Evolutionary conservation across 73 alveolate species (phyloP), one percentile per base, ranked within the genome.

Genomic region (Breviolum minutum): DNA sequence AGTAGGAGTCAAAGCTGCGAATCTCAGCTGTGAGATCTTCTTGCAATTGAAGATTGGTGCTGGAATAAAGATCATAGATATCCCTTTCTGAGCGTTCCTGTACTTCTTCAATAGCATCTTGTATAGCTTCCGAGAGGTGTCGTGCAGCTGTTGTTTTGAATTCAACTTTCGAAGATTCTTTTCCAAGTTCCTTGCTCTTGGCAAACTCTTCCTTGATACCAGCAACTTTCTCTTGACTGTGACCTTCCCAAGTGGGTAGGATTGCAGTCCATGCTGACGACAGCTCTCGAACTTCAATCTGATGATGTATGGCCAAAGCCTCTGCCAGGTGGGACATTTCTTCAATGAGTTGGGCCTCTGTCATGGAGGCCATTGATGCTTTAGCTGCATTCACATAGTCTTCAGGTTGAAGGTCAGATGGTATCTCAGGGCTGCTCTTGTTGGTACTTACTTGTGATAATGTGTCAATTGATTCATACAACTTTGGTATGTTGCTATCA

Each of bases 81-180:
- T 71, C 88, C 63, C 85, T 90, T 62, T 90, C 97, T 8, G 87
- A 54, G 22, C 82, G 88, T 63, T 90, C 97, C 32, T 90, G 97
- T 74, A 90, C 97, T 74, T 90, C 97, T 27, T 63, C 76, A 16
- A 90, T 70, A 13, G 97, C 97, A 7, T 90, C 97, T 61, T 61
- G 68, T 27, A 73, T 20, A 19, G 97, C 97, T 74, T 90, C 88
- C 16, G 32, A 5, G 60, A 73, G 88, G 9, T 63, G 87, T 12
- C 68, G 73, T 19, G 97, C 27, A 54, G 97, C 97, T 11, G 69
- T n/a, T 14, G 68, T 70, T 32, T 70, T n/a, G n/a, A 89, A 11
- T 70, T 89, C 88, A 5, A 26, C 62, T 17, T 69, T 73, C 30
- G 20, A 27, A 8, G 69, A 24, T n/a, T 40, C 76, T 76, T 90